Evolutionary conservation across 2,329 filamentous ascomycete genomes (phyloP), one percentile per base, ranked within the genome.

Genomic region (Colletotrichum neosansevieriae): DNA sequence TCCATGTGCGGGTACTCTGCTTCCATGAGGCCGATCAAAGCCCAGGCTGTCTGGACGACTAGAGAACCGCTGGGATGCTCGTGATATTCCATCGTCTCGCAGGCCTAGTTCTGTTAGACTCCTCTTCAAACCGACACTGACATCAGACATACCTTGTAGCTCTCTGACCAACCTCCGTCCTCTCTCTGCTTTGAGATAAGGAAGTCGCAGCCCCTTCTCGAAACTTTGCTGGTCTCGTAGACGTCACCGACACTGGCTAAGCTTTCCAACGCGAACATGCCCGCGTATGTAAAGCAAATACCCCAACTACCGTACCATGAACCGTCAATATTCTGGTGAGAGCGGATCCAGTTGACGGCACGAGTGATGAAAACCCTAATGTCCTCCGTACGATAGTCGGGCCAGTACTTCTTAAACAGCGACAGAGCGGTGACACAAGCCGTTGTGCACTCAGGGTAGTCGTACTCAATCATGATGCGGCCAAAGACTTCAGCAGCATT

Each of bases 261-360:
- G 71, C 92, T 94, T 78, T 98, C 95, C 1, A 98, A 85, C 0
- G 94, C 94, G 81, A 99, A 99, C 94, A 98, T 97, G 71, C 89
- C 92, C 1, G 94, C 96, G 76, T 99, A 99, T 0, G 94, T 98
- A 79, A 97, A 99, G 82, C 96, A 99, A 74, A 99, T 97, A 59
- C 93, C 96, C 96, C 96, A 99, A 76, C 90, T 94, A 51, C 96
- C 96, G 77, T 99, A 98, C 96, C 96, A 99, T 69, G 91, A 92
- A n/a, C 96, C 96, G 73, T 98, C 94, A 0, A 85, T 78, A 2
- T 88, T 84, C 79, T 98, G 96, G 3, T 90, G 88, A 2, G 85
- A 85, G 76, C 94, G 92, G 79, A 99, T 97, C 83, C 94, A 98
- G 57, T 85, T 82, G 1, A 97, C 88, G 0, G 94, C 94, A 42